Evolutionary conservation across 805 yeast genomes (phyloP).

Genomic region (Myxozyma nipponensis): DNA sequence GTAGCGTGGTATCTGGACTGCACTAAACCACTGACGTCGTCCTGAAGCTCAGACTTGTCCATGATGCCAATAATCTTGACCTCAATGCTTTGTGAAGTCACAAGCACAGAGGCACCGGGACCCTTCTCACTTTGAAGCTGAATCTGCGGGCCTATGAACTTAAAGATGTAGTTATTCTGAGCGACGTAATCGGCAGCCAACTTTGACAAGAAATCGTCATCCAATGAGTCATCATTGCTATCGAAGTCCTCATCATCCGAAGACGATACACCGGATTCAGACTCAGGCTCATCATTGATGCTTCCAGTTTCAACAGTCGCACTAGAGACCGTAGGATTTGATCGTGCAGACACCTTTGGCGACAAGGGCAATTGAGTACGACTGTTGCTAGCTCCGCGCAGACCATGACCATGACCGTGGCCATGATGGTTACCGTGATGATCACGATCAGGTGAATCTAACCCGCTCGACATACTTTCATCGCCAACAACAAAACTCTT

Average conservation of each 20-base stretch:
- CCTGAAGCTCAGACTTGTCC: conserved; percentile 44
- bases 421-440: conserved; percentile 6
- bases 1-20: conserved; percentile 68
- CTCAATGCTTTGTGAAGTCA: conserved; percentile 72
- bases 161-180: conserved; percentile 56
- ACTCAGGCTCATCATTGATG: conserved; percentile 3
- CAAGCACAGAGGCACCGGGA: conserved; percentile 56
- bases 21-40: conserved; percentile 45
- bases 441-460: neutral
- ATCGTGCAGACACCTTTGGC: neutral
- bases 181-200: conserved; percentile 26
- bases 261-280: neutral
- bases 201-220: conserved; percentile 37
- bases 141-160: conserved; percentile 75
- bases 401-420: neutral
- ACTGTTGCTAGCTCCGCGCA: neutral
- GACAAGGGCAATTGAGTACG: neutral
- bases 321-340: neutral
- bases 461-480: neutral
- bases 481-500: conserved; percentile 21
- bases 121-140: conserved; percentile 57
- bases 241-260: conserved; percentile 44
- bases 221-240: conserved; percentile 42
- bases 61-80: conserved; percentile 63
- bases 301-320: neutral